Base-by-base conservation (phyloP, 441 rosid genomes). In the Jatropha podagrica region DNA sequence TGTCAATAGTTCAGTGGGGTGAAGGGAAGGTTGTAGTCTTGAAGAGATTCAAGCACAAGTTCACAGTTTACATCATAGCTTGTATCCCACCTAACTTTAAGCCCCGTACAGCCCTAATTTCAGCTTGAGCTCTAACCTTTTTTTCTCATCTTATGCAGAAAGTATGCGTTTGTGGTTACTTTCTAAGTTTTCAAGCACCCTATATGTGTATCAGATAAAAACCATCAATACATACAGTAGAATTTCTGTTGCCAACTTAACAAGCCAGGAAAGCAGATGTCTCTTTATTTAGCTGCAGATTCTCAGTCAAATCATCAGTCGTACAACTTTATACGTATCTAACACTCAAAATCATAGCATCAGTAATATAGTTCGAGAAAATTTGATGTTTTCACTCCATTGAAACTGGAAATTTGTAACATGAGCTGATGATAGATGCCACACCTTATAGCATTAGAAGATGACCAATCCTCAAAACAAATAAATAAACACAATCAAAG, bases 1-100 rank as follows among this genome's bases (percentile, higher is more conserved):
- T 78, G 61, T 78, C 86, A 40, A 80, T 74, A 49, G 61, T 79
- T 65, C 81, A 82, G 5, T 82, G 90, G 88, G 78, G 88, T 61
- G 89, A 79, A 75, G 81, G 71, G 65, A 85, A 84, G 76, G 75
- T 79, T 61, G 75, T 80, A 62, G 41, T 85, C n/a, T 60, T 86
- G 74, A 83, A 83, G 76, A 88, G 82, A 70, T 85, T 86, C 80
- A 83, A 82, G 78, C 37, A 74, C 56, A 86, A 84, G 76, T 37
- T 84, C 38, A 74, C 79, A 13, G 73, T 83, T 59, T 78, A 84
- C 72, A 58, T 78, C 68, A 64, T 79, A 63, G 85, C 86, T 58
- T 85, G 92, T 59, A 54, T 80, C 54, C 86, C 86, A 4, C 52
- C 62, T 27, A 46, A 74, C 72, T 76, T 71, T 23, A 79, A 86